Evolutionary conservation across 345 rosid genomes (phyloP), one percentile per base, ranked within the genome.

Genomic region (Laguncularia racemosa): DNA sequence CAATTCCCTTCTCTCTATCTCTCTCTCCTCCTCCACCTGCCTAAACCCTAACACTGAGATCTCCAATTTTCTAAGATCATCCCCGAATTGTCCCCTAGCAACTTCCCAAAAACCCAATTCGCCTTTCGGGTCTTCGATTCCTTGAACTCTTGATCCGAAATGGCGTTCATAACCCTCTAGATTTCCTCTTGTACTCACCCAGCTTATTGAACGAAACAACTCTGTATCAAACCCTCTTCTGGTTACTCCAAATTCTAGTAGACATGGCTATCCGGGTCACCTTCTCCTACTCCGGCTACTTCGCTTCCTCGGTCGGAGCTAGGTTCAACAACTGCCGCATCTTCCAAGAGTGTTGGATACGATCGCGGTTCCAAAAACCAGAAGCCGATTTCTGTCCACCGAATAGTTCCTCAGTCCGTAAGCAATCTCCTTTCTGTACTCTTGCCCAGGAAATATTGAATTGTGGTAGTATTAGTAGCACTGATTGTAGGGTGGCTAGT

Each of bases 201-300:
- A 12, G 49, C 17, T 50, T 69, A 40, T 60, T 73, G 55, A 70
- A 67, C 78, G 78, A 77, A 61, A 46, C 57, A 61, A 73, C 75
- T 20, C 74, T 81, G 76, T 60, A 67, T 64, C 82, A 60, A 44
- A 63, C 76, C 81, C 62, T 85, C 58, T 2, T 78, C 61, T 20
- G 62, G 55, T 63, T 85, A 13, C 28, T 84, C 65, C 55, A 62
- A 63, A 12, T 33, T 7, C 40, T 74, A 52, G 60, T 61, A 18
- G 48, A 3, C 16, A 91, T 91, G 98, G 96, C 98, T 62, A 64
- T 92, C 55, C 84, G 93, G 12, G 86, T 80, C 18, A 86, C 93
- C 56, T 44, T 83, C 64, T 66, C 76, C 43, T 84, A 58, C 79
- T 86, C 98, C 57, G 78, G 84, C 74, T 81, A 75, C 67, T 55